Percentiles rank a stretch among this genome's conserved stretches.
phyloP scores from a whole-genome alignment of 768 basidiomycete genomes.

The Exsudoporus frostii region DNA sequence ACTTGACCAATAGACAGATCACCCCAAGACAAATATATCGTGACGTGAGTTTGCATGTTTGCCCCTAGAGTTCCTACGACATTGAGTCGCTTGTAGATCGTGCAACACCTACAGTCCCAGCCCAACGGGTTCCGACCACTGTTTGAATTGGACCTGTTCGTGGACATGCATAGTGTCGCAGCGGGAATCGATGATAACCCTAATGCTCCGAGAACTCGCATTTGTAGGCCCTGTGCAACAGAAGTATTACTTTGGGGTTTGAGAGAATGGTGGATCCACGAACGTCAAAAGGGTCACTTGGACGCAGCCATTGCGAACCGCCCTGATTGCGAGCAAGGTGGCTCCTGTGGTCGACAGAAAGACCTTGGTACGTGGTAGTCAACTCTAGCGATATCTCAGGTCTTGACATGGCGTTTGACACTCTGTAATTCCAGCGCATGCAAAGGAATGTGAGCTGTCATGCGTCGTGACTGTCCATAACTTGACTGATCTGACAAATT shows the following conservation, averaged over 20 bases:
- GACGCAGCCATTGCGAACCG: conserved; percentile 54
- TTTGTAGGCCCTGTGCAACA: conserved; percentile 71
- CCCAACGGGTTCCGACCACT: conserved; percentile 63
- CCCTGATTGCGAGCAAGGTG: conserved; percentile 68
- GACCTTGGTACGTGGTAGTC: conserved; percentile 52
- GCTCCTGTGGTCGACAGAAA: conserved; percentile 55
- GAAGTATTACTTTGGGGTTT: conserved; percentile 76
- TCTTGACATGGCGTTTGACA: conserved; percentile 8
- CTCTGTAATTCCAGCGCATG: conserved; percentile 49
- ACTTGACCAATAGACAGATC: conserved; percentile 58
- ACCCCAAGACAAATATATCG: conserved; percentile 73
- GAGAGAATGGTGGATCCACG: conserved; percentile 80
- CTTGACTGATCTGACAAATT: neutral
- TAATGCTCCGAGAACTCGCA: conserved; percentile 53
- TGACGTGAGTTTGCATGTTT: conserved; percentile 46
- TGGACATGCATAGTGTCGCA: conserved; percentile 59
- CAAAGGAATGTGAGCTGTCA: conserved; percentile 63
- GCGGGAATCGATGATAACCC: conserved; percentile 56
- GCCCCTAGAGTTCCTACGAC: neutral
- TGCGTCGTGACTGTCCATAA: neutral
- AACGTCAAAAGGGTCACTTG: conserved; percentile 66
- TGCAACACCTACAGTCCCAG: conserved; percentile 55
- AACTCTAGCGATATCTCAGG: neutral
- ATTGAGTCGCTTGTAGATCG: conserved; percentile 45
- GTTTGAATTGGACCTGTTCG: conserved; percentile 68